These are phyloP conservation scores for Macadamia tetraphylla DNA, from an alignment of 164 flowering plant genomes.

Conservation along the genomic window DNA sequence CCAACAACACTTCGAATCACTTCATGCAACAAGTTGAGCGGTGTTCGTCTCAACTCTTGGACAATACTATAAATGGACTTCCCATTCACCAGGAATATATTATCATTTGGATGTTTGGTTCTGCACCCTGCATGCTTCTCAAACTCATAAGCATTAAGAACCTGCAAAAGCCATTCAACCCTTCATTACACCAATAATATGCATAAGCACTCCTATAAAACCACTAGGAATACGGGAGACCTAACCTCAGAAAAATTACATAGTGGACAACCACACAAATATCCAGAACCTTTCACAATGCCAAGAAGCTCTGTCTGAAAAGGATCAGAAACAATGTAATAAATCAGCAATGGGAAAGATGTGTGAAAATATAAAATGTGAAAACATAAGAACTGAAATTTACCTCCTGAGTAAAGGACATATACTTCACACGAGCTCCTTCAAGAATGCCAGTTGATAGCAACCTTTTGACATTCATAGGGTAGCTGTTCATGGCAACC, in stretches of 20 bases:
- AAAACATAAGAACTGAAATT: neutral
- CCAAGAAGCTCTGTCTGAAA: constrained; percentile 49
- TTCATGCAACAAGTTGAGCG: constrained; percentile 36
- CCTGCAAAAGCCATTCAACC: constrained; percentile 27
- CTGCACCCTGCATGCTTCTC: constrained; percentile 69
- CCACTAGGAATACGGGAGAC: constrained; percentile 8
- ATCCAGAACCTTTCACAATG: constrained; percentile 44
- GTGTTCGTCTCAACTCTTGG: constrained; percentile 43
- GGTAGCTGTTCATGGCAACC: constrained; percentile 30
- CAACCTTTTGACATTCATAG: constrained; percentile 56
- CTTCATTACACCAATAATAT: neutral
- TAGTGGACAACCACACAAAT: constrained; percentile 48
- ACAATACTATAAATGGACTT: constrained; percentile 53
- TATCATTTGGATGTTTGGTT: constrained; percentile 62
- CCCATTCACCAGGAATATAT: constrained; percentile 68
- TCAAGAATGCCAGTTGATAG: constrained; percentile 59
- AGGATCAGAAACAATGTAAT: constrained; percentile 11
- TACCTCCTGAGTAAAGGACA: constrained; percentile 37
- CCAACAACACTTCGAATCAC: constrained; percentile 52
- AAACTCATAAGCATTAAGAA: constrained; percentile 67
- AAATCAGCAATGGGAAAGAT: neutral
- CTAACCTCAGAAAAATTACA: constrained; percentile 54
- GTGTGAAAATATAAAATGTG: no score
- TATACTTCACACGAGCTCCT: constrained; percentile 68
- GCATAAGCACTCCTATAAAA: neutral